phyloP scores from a whole-genome alignment of 352 stramenopile genomes.

The Pythium brassicae region DNA sequence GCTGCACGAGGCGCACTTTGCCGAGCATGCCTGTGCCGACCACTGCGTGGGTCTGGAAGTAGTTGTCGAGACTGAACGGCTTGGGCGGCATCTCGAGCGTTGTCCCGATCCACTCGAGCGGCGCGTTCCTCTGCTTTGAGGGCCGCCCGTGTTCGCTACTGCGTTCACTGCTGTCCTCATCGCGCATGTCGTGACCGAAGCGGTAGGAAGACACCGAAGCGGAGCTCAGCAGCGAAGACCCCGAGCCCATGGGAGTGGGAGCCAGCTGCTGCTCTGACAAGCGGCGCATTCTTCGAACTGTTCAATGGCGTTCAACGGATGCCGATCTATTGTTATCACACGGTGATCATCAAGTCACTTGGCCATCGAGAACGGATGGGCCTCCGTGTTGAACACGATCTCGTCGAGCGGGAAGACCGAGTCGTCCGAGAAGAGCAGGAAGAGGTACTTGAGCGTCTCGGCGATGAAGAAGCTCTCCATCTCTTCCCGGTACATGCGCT shows the following conservation, averaged over 20 bases:
- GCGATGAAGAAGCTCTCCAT: conserved; percentile 93
- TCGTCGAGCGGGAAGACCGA: conserved; percentile 74
- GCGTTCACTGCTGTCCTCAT: background rate
- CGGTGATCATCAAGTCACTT: background rate
- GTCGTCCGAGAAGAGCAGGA: conserved; percentile 87
- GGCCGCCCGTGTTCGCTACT: background rate
- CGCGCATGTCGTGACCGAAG: conserved; percentile 12
- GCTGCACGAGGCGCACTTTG: conserved; percentile 55
- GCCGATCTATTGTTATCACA: too few species aligned
- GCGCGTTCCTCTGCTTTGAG: background rate
- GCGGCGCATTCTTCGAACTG: too few species aligned
- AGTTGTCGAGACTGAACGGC: conserved; percentile 42
- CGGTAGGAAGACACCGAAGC: conserved; percentile 12
- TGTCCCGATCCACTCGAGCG: conserved; percentile 40
- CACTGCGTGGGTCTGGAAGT: conserved; percentile 54
- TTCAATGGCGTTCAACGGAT: too few species aligned
- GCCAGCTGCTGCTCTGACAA: background rate
- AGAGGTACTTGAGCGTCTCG: conserved; percentile 94
- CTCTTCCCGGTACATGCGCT: conserved; percentile 50
- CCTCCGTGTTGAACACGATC: conserved; percentile 89
- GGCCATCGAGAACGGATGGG: conserved; percentile 70
- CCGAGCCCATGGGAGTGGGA: conserved; percentile 6
- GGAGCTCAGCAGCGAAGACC: conserved; percentile 2
- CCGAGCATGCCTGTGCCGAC: conserved; percentile 74
- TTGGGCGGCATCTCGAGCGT: conserved; percentile 52